Conservation (phyloP, 768 basidiomycete species). For the Naganishia kalamii region DNA sequence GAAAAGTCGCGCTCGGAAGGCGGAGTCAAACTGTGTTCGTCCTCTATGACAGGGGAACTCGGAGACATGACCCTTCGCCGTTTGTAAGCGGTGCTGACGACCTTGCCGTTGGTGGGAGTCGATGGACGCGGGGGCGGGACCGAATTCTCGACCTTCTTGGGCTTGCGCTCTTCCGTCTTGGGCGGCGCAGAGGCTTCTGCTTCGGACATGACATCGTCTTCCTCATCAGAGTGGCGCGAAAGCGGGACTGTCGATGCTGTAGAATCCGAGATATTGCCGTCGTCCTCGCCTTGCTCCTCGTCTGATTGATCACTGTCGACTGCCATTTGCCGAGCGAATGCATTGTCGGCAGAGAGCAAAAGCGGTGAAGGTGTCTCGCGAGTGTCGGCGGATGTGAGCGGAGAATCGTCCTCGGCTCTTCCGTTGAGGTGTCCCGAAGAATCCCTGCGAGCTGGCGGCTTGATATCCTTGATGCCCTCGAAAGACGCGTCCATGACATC, state of each 20-base stretch:
- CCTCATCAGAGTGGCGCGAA: conserved; percentile 10
- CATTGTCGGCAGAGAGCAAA: neutral
- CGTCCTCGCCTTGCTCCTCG: neutral
- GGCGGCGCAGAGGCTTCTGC: neutral
- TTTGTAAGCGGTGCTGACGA: neutral
- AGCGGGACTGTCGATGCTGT: conserved; percentile 15
- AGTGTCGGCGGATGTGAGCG: neutral
- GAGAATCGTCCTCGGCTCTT: conserved; percentile 2
- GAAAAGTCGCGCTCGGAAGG: neutral
- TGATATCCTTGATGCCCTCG: neutral
- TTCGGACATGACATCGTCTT: neutral
- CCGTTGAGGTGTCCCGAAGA: neutral
- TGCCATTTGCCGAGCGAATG: neutral
- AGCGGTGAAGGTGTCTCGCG: conserved; percentile 11
- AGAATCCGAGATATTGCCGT: conserved; percentile 14
- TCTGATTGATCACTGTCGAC: neutral
- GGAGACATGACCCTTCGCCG: conserved; percentile 19
- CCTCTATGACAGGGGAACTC: conserved; percentile 13
- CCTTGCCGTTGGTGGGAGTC: neutral
- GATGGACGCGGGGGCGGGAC: neutral
- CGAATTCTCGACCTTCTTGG: neutral
- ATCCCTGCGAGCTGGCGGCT: neutral
- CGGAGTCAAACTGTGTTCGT: neutral
- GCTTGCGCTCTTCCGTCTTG: neutral
- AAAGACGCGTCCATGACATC: neutral